These are phyloP conservation scores for Penicillium sp. DNA, from an alignment of 2,329 filamentous ascomycete species.

Conservation along the genomic window DNA sequence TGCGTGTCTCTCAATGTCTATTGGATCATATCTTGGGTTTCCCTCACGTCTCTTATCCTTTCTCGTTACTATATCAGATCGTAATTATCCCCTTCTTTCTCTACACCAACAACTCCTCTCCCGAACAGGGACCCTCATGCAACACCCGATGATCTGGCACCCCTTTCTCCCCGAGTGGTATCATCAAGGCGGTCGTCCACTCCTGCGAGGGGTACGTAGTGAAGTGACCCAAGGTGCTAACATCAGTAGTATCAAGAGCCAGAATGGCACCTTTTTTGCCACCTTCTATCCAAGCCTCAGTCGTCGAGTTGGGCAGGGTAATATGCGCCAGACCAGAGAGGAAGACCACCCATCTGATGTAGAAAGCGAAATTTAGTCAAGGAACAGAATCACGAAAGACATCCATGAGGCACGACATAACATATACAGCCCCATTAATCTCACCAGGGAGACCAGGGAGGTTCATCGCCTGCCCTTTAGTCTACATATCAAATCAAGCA, in stretches of 20 bases:
- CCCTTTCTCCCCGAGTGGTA: conserved; percentile 37
- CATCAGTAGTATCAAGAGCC: conserved; percentile 43
- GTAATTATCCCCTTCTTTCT: neutral
- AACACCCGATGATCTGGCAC: conserved; percentile 42
- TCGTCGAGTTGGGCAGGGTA: conserved; percentile 40
- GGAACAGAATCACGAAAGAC: neutral
- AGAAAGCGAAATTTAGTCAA: conserved; percentile 1
- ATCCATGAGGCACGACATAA: neutral
- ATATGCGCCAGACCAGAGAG: conserved; percentile 43
- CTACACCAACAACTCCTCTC: conserved; percentile 13
- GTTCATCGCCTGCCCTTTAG: no score
- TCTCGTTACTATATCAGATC: neutral
- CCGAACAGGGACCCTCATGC: conserved; percentile 40
- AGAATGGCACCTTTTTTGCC: conserved; percentile 44
- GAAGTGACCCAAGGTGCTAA: conserved; percentile 42
- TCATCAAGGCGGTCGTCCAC: conserved; percentile 37
- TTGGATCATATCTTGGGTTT: conserved; percentile 10
- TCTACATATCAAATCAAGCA: no score
- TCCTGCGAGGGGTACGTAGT: conserved; percentile 42
- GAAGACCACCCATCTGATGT: conserved; percentile 36
- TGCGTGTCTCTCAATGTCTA: conserved; percentile 10
- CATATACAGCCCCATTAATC: no score
- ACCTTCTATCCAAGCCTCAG: conserved; percentile 39
- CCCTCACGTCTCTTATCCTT: conserved; percentile 2
- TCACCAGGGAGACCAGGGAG: no score